Base-by-base conservation (phyloP, 495 filamentous ascomycete species). In the Lasiosphaeris hirsuta region DNA sequence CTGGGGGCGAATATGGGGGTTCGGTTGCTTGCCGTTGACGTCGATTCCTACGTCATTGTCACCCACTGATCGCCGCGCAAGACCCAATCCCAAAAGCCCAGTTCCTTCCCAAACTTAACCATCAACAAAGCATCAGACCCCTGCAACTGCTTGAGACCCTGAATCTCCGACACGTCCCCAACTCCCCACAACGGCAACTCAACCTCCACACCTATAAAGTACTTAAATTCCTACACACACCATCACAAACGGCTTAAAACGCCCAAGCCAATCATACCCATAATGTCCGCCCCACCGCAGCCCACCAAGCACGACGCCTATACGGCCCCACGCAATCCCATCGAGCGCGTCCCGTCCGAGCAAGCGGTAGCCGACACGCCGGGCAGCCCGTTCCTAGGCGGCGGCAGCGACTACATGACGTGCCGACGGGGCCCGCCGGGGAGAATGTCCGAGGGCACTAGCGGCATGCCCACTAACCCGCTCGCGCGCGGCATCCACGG, bases 281-380 rank as follows among this genome's bases (percentile, higher is more conserved):
- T 10, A 9, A 64, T 64, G 54, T 56, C 61, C 14, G 67, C 58
- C 47, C 66, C 72, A 7, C 54, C 76, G 4, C 82, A 84, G 63
- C 81, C 84, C 3, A 73, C 81, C 45, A 79, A 78, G 52, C 51
- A 75, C 66, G 73, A 75, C 8, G 76, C 74, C 59, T 83, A 84
- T 57, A 48, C 51, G 3, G 8, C 53, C 44, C 70, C 13, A 49
- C 66, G 64, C 42, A 84, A 83, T 58, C 79, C 81, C 19, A 67
- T 77, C 13, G 70, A 76, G 1, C 79, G 78, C 18, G 75, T 63
- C 13, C 70, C 75, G 8, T 67, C 70, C 4, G 84, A 87, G 59
- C 71, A 78, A 54, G 72, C 71, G 33, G 65, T 68, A 17, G 56
- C 68, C 63, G 58, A 65, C 54, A 59, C 62, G 5, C 67, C 64